A percentile compares a stretch with the other conserved stretches of the same genome.
Conservation (phyloP, 2,329 filamentous ascomycete species). For the Calonectria pteridis region DNA sequence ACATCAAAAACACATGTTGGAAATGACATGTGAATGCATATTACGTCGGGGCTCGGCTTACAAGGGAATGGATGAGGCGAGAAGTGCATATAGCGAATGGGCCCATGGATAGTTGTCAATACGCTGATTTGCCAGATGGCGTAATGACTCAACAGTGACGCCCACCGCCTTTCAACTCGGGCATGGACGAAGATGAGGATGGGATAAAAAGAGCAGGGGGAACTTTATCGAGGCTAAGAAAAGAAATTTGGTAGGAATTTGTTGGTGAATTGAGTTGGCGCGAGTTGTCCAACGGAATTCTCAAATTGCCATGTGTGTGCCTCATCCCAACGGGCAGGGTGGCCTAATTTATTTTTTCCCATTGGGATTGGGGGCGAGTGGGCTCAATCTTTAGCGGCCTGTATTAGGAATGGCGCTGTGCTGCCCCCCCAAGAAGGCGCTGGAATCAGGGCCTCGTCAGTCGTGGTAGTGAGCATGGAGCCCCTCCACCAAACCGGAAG, state of each 20-base stretch:
- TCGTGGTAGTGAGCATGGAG: not conserved
- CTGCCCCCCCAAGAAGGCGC: not conserved
- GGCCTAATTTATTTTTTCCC: not conserved
- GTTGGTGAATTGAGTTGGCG: slow-evolving; percentile 7
- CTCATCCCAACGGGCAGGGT: slow-evolving; percentile 2
- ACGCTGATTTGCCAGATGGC: slow-evolving; percentile 21
- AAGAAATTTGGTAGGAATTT: not conserved
- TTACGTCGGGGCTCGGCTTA: not conserved
- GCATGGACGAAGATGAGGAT: not conserved
- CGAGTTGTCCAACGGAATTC: not conserved
- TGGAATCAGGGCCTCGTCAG: not conserved
- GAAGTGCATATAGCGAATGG: slow-evolving; percentile 30
- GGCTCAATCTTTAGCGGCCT: slow-evolving; percentile 14
- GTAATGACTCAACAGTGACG: slow-evolving; percentile 9
- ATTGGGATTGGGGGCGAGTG: not conserved
- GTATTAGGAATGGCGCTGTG: slow-evolving; percentile 18
- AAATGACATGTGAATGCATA: not conserved
- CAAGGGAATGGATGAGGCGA: slow-evolving; percentile 28
- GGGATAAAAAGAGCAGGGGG: not conserved
- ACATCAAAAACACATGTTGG: not conserved
- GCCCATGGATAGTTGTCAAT: slow-evolving; percentile 19
- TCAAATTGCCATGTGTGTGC: not conserved
- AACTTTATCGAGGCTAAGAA: not conserved
- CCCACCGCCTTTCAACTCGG: slow-evolving; percentile 5
- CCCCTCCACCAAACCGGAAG: slow-evolving; percentile 22